Conservation (phyloP, 2,329 filamentous ascomycete species). For the Apiospora koreana region DNA sequence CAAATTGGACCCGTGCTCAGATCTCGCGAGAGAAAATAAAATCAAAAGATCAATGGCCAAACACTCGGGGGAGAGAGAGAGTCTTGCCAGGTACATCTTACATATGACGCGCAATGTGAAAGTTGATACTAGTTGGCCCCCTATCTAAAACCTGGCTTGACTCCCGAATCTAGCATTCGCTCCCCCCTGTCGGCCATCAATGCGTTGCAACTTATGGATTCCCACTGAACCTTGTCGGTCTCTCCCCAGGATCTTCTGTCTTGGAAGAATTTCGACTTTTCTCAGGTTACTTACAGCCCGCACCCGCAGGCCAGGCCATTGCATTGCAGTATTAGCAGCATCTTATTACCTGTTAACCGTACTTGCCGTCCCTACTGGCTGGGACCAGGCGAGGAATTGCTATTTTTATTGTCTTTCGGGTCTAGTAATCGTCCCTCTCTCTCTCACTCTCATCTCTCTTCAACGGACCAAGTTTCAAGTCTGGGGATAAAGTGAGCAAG, state of each 20-base stretch:
- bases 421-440: neutral
- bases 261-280: neutral
- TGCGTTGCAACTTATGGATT: constrained; percentile 16
- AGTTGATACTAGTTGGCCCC: constrained; percentile 6
- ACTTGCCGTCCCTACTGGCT: neutral
- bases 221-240: constrained; percentile 14
- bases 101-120: neutral
- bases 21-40: neutral
- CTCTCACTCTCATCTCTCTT: no score
- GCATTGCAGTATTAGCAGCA: no score
- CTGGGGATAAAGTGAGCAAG: neutral
- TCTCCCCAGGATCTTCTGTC: constrained; percentile 5
- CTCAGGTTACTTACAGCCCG: no score
- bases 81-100: constrained; percentile 13
- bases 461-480: neutral
- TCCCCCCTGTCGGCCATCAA: constrained; percentile 16
- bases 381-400: neutral
- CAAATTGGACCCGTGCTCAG: constrained; percentile 10
- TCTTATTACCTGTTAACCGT: no score
- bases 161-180: constrained; percentile 14
- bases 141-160: constrained; percentile 13
- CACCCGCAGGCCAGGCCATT: no score
- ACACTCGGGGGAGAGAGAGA: constrained; percentile 11
- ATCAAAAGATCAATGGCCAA: constrained; percentile 1
- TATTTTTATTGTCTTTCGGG: neutral